These are phyloP conservation scores for Taphrina deformans DNA, from an alignment of 1,139 yeast species.

Conservation along the genomic window DNA sequence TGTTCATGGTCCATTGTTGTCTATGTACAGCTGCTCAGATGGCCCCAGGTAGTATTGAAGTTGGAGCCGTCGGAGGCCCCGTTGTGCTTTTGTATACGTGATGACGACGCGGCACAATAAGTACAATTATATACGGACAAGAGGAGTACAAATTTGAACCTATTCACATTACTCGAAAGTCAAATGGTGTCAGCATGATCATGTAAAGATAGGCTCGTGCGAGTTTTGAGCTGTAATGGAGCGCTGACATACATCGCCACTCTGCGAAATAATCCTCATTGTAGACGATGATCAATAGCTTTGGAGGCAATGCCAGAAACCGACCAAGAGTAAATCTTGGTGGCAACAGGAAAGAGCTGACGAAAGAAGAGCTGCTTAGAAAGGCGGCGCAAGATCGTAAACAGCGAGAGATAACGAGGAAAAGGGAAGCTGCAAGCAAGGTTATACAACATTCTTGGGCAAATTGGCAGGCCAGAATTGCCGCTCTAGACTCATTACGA, in stretches of 20 bases:
- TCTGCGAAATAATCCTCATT: neutral
- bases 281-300: constrained; percentile 6
- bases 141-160: no score
- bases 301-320: constrained; percentile 33
- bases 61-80: neutral
- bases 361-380: constrained; percentile 22
- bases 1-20: no score
- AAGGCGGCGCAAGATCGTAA: constrained; percentile 27
- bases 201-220: no score
- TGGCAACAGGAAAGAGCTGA: constrained; percentile 11
- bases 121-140: no score
- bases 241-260: neutral
- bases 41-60: no score
- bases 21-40: no score
- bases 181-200: no score
- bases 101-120: neutral
- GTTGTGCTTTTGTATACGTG: neutral
- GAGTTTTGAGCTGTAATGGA: no score
- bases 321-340: constrained; percentile 34
- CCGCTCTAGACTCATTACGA: constrained; percentile 11
- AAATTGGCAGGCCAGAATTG: neutral
- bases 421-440: constrained; percentile 7
- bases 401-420: constrained; percentile 27
- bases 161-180: no score
- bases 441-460: constrained; percentile 15